These are phyloP conservation scores for Orbilia brochopaga DNA, from an alignment of 2,329 filamentous ascomycete genomes.

Conservation along the genomic window DNA sequence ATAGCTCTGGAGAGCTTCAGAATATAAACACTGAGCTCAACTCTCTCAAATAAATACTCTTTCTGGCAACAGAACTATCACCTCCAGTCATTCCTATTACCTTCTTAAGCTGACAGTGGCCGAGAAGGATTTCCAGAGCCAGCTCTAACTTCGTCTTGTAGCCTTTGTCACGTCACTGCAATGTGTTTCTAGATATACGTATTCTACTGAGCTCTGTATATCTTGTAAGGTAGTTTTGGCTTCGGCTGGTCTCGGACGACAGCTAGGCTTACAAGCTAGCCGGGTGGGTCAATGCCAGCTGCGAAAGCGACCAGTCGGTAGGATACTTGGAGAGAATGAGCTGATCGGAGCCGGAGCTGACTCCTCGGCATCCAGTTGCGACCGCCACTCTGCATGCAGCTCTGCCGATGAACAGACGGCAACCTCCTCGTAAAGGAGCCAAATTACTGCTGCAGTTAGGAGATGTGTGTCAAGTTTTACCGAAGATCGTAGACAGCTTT, in stretches of 20 bases:
- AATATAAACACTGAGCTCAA: too few species aligned
- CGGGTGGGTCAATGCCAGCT: neutral
- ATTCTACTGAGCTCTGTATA: neutral
- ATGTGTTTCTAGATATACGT: too few species aligned
- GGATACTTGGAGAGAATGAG: conserved; percentile 6
- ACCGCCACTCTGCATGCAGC: conserved; percentile 9
- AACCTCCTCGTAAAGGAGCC: neutral
- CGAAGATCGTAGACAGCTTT: conserved; percentile 4
- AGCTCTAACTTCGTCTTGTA: too few species aligned
- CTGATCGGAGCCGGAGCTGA: conserved; percentile 3
- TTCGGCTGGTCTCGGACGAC: neutral
- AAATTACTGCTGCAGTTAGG: neutral
- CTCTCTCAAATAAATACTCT: too few species aligned
- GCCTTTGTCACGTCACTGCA: too few species aligned
- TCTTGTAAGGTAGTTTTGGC: neutral
- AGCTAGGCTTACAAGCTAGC: neutral
- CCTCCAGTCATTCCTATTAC: too few species aligned
- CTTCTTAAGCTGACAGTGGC: too few species aligned
- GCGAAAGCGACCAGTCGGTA: conserved; percentile 5
- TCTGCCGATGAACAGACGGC: neutral
- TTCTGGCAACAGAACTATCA: too few species aligned
- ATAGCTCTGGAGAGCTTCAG: too few species aligned
- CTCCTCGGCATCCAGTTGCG: conserved; percentile 3
- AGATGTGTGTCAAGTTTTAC: neutral
- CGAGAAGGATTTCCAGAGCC: too few species aligned